A percentile compares a stretch with the other conserved stretches of the same genome.
phyloP scores from a whole-genome alignment of 225 moss, liverwort and hornwort genomes.

The Polytrichum commune region DNA sequence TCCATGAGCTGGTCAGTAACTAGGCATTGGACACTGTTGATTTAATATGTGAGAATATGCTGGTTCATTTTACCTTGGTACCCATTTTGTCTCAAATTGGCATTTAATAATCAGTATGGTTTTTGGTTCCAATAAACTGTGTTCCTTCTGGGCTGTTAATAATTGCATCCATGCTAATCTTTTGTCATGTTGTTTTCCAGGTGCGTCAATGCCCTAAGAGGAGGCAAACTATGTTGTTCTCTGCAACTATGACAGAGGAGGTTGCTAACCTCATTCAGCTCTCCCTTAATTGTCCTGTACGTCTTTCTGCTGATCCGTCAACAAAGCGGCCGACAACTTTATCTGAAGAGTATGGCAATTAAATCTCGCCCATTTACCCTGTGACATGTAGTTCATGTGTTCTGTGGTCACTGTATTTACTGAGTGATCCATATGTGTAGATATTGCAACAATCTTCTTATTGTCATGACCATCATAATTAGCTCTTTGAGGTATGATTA shows the following conservation, averaged over 20 bases:
- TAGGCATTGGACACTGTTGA: background rate
- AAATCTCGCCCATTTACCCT: background rate
- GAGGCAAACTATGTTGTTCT: conserved; percentile 97
- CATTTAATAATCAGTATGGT: background rate
- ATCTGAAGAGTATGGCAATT: conserved; percentile 71
- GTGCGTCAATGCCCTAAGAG: conserved; percentile 87
- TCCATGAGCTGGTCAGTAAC: conserved; percentile 78
- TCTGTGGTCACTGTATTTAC: background rate
- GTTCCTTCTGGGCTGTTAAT: background rate
- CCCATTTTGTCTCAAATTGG: background rate
- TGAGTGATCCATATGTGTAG: background rate
- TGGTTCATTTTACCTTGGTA: background rate
- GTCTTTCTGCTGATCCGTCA: conserved; percentile 92
- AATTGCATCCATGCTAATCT: background rate
- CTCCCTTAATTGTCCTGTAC: conserved; percentile 85
- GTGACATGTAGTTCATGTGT: background rate
- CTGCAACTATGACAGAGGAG: conserved; percentile 93
- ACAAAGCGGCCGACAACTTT: conserved; percentile 88
- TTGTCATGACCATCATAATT: background rate
- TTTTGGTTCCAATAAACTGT: background rate
- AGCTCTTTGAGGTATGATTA: background rate
- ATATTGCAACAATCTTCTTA: background rate
- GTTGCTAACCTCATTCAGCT: conserved; percentile 79
- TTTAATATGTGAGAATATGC: background rate
- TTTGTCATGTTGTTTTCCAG: conserved; percentile 29